Percentiles rank a stretch among this genome's conserved stretches.
Conservation (phyloP, 306 rosid species). For the Ziziphus jujuba region DNA sequence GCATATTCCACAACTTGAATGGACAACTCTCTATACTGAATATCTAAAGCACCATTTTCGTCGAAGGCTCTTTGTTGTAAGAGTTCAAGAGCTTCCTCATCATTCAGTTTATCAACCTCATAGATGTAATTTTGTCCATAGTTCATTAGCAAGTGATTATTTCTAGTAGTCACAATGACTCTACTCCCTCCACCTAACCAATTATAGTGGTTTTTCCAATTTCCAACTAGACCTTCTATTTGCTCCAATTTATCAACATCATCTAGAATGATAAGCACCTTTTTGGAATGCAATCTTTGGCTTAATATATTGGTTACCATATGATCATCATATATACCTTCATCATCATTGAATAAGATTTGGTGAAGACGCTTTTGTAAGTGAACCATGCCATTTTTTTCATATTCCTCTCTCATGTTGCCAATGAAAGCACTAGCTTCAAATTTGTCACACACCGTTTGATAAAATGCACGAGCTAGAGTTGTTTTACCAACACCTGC, state of each 20-base stretch:
- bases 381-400: too few relatives aligned
- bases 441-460: background rate
- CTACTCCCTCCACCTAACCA: slow-evolving; percentile 17
- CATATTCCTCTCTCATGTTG: slow-evolving; percentile 4
- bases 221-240: background rate
- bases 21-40: background rate
- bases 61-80: slow-evolving; percentile 7
- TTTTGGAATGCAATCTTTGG: background rate
- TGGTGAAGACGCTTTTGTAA: slow-evolving; percentile 9
- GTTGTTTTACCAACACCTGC: slow-evolving; percentile 23
- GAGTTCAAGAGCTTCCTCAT: slow-evolving; percentile 14
- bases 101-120: slow-evolving; percentile 1
- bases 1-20: slow-evolving; percentile 4
- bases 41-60: background rate
- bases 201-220: background rate
- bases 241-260: slow-evolving; percentile 16
- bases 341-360: background rate
- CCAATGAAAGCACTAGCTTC: slow-evolving; percentile 4
- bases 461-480: slow-evolving; percentile 5
- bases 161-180: slow-evolving; percentile 13
- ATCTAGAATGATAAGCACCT: slow-evolving; percentile 14
- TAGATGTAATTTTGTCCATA: background rate
- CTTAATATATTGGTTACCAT: background rate
- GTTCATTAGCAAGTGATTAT: background rate
- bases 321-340: background rate